phyloP scores from a whole-genome alignment of 306 rosid genomes.

The Leucaena leucocephala region DNA sequence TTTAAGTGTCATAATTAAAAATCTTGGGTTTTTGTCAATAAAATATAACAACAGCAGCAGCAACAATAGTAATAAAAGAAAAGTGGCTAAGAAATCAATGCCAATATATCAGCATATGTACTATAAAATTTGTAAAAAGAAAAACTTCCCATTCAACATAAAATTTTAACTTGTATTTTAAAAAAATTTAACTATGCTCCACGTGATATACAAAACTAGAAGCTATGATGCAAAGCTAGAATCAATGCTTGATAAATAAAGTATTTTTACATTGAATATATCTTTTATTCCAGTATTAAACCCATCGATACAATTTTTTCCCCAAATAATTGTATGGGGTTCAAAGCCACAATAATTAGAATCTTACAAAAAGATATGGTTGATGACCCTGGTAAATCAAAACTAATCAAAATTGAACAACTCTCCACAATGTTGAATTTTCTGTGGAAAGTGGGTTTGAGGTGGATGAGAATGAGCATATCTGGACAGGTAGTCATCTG shows the following conservation, averaged over 20 bases:
- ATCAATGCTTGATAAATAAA: background rate
- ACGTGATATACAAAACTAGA: conserved; percentile 41
- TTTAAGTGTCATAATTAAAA: no score
- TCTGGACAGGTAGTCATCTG: background rate
- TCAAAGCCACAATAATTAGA: background rate
- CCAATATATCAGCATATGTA: no score
- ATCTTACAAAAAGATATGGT: background rate
- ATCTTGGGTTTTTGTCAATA: no score
- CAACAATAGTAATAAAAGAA: no score
- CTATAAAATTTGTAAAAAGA: no score
- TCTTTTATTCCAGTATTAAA: background rate
- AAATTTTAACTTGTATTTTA: background rate
- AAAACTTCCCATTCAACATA: background rate
- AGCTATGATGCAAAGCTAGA: conserved; percentile 49
- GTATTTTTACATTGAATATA: background rate
- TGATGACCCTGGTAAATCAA: background rate
- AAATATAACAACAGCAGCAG: no score
- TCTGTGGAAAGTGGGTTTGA: background rate
- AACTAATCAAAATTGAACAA: background rate
- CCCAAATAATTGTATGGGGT: no score
- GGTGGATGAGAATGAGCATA: background rate
- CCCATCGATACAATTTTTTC: no score
- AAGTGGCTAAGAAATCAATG: no score
- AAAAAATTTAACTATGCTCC: conserved; percentile 27
- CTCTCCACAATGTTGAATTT: background rate